Evolutionary conservation across 2,329 filamentous ascomycete species (phyloP), one percentile per base, ranked within the genome.

Genomic region (Colletotrichum sp.): DNA sequence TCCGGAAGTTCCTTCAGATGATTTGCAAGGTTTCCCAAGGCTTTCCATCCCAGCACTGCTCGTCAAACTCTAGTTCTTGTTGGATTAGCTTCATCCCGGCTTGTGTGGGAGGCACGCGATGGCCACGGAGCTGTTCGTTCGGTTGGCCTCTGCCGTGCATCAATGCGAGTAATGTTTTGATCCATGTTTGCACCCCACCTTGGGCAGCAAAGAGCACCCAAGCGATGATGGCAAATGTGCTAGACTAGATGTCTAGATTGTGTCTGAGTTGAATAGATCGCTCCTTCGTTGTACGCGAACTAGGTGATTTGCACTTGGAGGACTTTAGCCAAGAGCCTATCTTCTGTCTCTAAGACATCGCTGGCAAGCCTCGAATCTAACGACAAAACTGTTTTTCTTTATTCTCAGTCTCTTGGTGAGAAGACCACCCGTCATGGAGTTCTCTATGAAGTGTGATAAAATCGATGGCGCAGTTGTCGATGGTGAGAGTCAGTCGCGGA

Each of bases 361-460:
- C 43, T 4, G 6, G n/a, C 43, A 1, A 6, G 18, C n/a, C 2
- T 0, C 2, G 10, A 3, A 21, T 48, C 43, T 48, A 21, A 48
- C 3, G 10, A 7, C 43, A 48, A 1, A 21, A 1, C 43, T 21
- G 0, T 21, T 48, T 0, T 48, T n/a, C 2, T 4, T 5, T 48
- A 48, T 3, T 2, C n/a, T 21, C 10, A 48, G 10, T 48, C 18
- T 43, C 39, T n/a, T 43, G 39, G 1, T 43, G 39, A 59, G 13
- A 8, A 59, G 3, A 28, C 0, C 7, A 59, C 7, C 55, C 13
- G 6, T 18, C 55, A 59, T 59, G 55, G 21, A 59, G 2, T 59
- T 7, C 9, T 18, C 26, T 59, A 28, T 18, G 26, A 59, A 28
- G 16, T 59, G 6, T 16, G 24, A 59, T 9, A 1, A 59, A 28